Percentiles rank a stretch among this genome's conserved stretches.
phyloP scores from a whole-genome alignment of 208 protist genomes.

The Trypanosoma rangeli region DNA sequence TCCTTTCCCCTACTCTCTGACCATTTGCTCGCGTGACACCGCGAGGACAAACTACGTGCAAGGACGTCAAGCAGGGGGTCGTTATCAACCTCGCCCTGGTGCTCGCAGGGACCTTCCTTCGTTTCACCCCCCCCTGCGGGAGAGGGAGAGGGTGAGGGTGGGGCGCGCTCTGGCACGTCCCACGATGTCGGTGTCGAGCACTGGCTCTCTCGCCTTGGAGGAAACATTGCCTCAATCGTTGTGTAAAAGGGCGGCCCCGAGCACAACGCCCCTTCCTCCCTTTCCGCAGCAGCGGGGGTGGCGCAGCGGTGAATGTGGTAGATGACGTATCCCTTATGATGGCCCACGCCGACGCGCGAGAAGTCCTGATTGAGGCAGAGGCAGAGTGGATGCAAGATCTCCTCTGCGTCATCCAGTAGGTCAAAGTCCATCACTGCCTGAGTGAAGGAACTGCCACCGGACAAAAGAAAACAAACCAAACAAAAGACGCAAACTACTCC shows the following conservation, averaged over 20 bases:
- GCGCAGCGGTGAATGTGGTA: constrained; percentile 36
- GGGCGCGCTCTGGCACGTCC: not conserved
- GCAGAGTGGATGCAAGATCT: constrained; percentile 46
- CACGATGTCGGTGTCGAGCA: not conserved
- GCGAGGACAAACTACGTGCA: not conserved
- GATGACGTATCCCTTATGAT: constrained; percentile 70
- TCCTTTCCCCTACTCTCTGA: not conserved
- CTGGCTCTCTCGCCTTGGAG: not conserved
- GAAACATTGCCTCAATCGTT: constrained; percentile 24
- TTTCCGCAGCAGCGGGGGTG: not conserved
- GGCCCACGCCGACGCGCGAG: constrained; percentile 68
- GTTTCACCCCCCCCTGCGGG: not conserved
- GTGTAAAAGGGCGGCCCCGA: constrained; percentile 17
- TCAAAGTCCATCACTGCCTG: constrained; percentile 25
- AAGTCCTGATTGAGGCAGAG: constrained; percentile 57
- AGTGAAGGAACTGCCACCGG: not conserved
- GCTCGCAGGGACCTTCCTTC: not conserved
- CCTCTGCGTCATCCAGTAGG: constrained; percentile 28
- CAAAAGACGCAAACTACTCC: constrained; percentile 1
- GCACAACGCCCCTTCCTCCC: not conserved
- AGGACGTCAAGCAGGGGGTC: not conserved
- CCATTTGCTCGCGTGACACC: not conserved
- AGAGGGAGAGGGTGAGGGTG: not conserved
- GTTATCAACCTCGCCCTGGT: not conserved
- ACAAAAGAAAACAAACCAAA: constrained; percentile 6